These are phyloP conservation scores for Rhynchosporium secalis DNA, from an alignment of 2,329 filamentous ascomycete genomes.

Conservation along the genomic window DNA sequence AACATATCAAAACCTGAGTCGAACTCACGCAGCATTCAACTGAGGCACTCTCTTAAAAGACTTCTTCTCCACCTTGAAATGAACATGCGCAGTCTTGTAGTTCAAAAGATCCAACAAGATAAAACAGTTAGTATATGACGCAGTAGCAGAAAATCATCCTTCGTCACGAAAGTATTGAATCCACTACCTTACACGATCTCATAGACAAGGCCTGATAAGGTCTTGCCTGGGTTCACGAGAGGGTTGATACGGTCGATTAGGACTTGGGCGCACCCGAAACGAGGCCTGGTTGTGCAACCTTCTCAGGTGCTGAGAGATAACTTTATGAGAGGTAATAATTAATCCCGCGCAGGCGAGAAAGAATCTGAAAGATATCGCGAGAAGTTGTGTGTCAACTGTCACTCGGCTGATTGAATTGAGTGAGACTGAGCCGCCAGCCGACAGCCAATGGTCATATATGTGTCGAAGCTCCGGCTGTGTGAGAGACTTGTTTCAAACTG, in stretches of 20 bases:
- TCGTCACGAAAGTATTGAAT: conserved; percentile 21
- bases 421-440: not conserved
- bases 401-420: not conserved
- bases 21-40: conserved; percentile 19
- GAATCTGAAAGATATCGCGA: conserved; percentile 20
- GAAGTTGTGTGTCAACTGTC: not conserved
- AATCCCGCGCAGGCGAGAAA: conserved; percentile 19
- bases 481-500: not conserved
- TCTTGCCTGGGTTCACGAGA: conserved; percentile 23
- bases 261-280: conserved; percentile 24
- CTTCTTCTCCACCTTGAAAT: conserved; percentile 35
- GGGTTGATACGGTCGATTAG: conserved; percentile 24
- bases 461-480: not conserved
- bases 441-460: not conserved
- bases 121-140: conserved; percentile 22
- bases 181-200: conserved; percentile 25
- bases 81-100: conserved; percentile 38
- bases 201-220: conserved; percentile 20
- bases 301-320: conserved; percentile 14
- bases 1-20: too few species aligned
- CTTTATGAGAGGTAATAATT: not conserved
- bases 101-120: conserved; percentile 35
- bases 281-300: conserved; percentile 17
- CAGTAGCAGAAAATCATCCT: conserved; percentile 16
- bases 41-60: conserved; percentile 24